Evolutionary conservation across 1,139 yeast species (phyloP), one percentile per base, ranked within the genome.

Genomic region (Geotrichum candidum): DNA sequence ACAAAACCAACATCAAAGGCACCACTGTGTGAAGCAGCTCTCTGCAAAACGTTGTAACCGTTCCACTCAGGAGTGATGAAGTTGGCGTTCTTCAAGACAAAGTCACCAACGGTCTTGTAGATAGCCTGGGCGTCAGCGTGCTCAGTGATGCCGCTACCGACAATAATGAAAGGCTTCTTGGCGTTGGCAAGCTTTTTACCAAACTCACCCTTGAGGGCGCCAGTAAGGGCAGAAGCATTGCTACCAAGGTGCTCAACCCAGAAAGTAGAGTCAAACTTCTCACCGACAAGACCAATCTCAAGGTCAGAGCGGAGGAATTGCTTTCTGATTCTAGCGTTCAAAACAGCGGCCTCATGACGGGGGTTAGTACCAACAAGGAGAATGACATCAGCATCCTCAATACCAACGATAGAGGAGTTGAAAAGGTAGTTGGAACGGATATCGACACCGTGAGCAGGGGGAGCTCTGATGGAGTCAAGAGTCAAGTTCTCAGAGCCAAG

Each of bases 291-390:
- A 66, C 86, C 85, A 65, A 90, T 77, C 71, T 83, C 85, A 61
- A 82, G 78, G 69, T 83, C 79, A 58, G 86, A 82, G 68, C 87
- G 80, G 72, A 90, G 80, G 95, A 95, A 90, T 64, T 83, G 86
- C 74, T 86, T 87, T 80, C 96, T 85, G 68, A 90, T 86, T 77
- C 96, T 84, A 54, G 96, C 84, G 74, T 90, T 90, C 70, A 90
- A 81, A 18, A 89, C 96, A 54, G 96, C 91, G 64, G 96, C 96
- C 78, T 90, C 96, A 71, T 84, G 91, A 74, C 96, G 84, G 68
- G 96, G 96, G 79, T 90, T 90, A 59, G 96, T 85, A 65, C 96
- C 96, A 63, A 89, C 82, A 68, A 89, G 80, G 70, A 89, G 80
- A 66, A 89, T 86, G 70, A 84, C 88, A 73, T 89, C 96, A 60